phyloP scores from a whole-genome alignment of 73 alveolate genomes.

The Paramecium caudatum region DNA sequence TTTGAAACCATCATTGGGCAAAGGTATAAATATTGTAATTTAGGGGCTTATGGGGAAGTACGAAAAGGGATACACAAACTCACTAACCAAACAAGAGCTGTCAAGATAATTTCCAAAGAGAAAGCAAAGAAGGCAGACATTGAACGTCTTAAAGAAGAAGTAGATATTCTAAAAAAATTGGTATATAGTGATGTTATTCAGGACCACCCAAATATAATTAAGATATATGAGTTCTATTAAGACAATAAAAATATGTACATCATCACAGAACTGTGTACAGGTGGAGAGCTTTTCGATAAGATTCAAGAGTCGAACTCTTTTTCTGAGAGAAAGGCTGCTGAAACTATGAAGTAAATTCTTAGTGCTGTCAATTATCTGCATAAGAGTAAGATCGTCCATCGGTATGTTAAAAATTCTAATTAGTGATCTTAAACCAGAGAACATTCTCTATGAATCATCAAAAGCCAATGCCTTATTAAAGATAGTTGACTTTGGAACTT shows the following conservation, averaged over 20 bases:
- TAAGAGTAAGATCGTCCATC: conserved; percentile 84
- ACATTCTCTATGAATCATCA: conserved; percentile 78
- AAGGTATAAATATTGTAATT: conserved; percentile 15
- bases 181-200: conserved; percentile 77
- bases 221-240: conserved; percentile 81
- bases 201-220: conserved; percentile 89
- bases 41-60: conserved; percentile 89
- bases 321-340: conserved; percentile 84
- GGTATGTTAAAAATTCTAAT: conserved; percentile 11
- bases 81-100: conserved; percentile 83
- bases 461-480: conserved; percentile 73
- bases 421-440: conserved; percentile 87
- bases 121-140: conserved; percentile 79
- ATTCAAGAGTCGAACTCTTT: conserved; percentile 75
- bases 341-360: conserved; percentile 83
- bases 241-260: conserved; percentile 80
- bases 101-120: conserved; percentile 83
- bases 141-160: conserved; percentile 83
- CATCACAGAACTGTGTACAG: conserved; percentile 87
- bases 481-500: conserved; percentile 77
- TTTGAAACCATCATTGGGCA: conserved; percentile 75
- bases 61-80: conserved; percentile 83
- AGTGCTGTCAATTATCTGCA: conserved; percentile 87
- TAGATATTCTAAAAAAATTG: conserved; percentile 84
- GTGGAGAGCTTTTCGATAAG: conserved; percentile 87